Percentiles rank a stretch among this genome's conserved stretches.
These are phyloP conservation scores for Ceratobasidium sp. DNA, from an alignment of 1,284 basidiomycete species.

Conservation along the genomic window DNA sequence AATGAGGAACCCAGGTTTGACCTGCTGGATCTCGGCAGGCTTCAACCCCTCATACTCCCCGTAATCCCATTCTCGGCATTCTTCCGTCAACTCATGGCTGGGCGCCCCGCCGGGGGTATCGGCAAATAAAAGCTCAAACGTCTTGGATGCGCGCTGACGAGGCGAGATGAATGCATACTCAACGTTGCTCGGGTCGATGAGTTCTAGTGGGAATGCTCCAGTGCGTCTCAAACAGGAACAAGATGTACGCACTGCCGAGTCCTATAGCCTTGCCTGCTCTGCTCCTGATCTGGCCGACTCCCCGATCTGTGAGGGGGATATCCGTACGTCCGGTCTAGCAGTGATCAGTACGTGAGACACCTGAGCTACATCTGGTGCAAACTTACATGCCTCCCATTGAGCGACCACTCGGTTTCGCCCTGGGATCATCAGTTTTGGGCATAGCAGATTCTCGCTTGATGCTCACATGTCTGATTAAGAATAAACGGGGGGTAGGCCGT, in stretches of 20 bases:
- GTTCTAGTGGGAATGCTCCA: constrained; percentile 45
- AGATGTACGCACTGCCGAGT: constrained; percentile 11
- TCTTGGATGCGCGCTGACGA: constrained; percentile 53
- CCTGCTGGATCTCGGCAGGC: constrained; percentile 52
- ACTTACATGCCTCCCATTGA: constrained; percentile 53
- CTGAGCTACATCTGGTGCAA: not conserved
- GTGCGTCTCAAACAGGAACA: not conserved
- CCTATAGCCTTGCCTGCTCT: constrained; percentile 53
- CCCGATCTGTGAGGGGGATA: constrained; percentile 55
- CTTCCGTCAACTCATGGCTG: constrained; percentile 40
- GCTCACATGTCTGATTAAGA: constrained; percentile 44
- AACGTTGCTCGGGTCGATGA: constrained; percentile 54
- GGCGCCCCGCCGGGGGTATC: not conserved
- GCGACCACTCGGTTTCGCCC: constrained; percentile 57
- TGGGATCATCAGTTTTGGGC: not conserved
- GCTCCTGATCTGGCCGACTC: constrained; percentile 51
- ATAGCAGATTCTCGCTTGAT: not conserved
- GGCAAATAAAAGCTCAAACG: constrained; percentile 52
- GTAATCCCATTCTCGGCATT: constrained; percentile 53
- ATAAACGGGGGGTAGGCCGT: constrained; percentile 43
- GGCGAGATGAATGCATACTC: constrained; percentile 55
- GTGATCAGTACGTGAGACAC: not conserved
- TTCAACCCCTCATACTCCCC: constrained; percentile 55
- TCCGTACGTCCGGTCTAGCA: constrained; percentile 56
- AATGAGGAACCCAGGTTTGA: constrained; percentile 52